These are phyloP conservation scores for Neckera pumila DNA, from an alignment of 225 moss, liverwort and hornwort genomes.

Conservation along the genomic window DNA sequence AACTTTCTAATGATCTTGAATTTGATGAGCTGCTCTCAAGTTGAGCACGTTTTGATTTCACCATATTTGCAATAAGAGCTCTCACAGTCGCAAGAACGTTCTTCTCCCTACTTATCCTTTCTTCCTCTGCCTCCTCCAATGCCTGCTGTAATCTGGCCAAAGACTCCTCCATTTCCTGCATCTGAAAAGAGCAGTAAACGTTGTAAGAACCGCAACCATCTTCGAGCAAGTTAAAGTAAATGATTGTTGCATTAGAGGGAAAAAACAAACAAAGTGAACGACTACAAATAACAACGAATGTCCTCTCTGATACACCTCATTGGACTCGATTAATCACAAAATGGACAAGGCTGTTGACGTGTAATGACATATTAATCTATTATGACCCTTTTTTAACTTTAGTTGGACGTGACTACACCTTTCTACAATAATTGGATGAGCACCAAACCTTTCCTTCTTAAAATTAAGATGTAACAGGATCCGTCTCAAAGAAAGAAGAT, in stretches of 20 bases:
- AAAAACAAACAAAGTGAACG: background rate
- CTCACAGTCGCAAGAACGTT: slow-evolving; percentile 61
- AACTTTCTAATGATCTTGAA: slow-evolving; percentile 22
- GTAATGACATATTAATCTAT: background rate
- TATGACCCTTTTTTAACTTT: background rate
- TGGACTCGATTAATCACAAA: background rate
- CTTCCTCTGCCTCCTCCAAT: slow-evolving; percentile 46
- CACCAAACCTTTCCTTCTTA: background rate
- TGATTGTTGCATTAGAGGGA: background rate
- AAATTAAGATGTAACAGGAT: background rate
- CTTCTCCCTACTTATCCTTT: slow-evolving; percentile 47
- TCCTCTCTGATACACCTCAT: background rate
- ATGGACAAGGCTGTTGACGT: background rate
- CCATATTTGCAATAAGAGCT: slow-evolving; percentile 65
- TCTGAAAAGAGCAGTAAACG: background rate
- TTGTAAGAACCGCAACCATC: background rate
- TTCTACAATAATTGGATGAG: background rate
- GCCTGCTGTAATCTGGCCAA: slow-evolving; percentile 41
- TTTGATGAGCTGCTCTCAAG: slow-evolving; percentile 26
- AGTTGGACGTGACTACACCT: background rate
- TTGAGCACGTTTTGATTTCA: slow-evolving; percentile 54
- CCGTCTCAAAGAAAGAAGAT: background rate
- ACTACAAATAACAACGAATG: background rate
- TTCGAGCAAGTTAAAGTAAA: background rate
- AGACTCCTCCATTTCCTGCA: slow-evolving; percentile 42